Percentiles rank a stretch among this genome's conserved stretches.
Conservation (phyloP, 1,284 basidiomycete genomes). For the Phellopilus nigrolimitatus region DNA sequence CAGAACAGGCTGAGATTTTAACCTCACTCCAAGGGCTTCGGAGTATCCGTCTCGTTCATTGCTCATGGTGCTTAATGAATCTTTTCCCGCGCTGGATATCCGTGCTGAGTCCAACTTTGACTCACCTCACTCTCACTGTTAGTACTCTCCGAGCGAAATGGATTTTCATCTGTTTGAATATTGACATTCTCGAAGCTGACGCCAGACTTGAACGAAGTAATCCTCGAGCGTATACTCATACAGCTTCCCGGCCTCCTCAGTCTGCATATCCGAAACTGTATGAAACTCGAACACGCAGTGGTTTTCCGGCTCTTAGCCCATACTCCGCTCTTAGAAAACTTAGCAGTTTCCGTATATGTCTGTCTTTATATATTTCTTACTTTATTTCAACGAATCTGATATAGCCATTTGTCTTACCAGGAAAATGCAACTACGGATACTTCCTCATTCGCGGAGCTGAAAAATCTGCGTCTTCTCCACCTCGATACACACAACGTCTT, state of each 20-base stretch:
- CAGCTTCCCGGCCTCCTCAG: conserved; percentile 48
- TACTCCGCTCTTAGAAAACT: conserved; percentile 49
- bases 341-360: conserved; percentile 56
- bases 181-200: conserved; percentile 41
- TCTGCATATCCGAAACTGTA: conserved; percentile 56
- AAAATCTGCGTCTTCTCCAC: neutral
- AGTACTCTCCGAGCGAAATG: conserved; percentile 24
- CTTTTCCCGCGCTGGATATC: conserved; percentile 51
- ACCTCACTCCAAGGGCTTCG: conserved; percentile 38
- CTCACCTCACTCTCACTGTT: conserved; percentile 53
- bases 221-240: conserved; percentile 43
- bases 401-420: conserved; percentile 30
- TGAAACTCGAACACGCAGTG: conserved; percentile 45
- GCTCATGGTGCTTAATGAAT: conserved; percentile 58
- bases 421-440: conserved; percentile 30
- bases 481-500: conserved; percentile 12
- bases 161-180: conserved; percentile 9
- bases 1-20: conserved; percentile 43
- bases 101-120: conserved; percentile 38
- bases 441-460: neutral
- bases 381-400: conserved; percentile 3
- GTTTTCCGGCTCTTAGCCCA: conserved; percentile 43
- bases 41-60: conserved; percentile 48
- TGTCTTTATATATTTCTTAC: conserved; percentile 23
- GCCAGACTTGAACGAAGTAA: conserved; percentile 44